Evolutionary conservation across 331 rosid genomes (phyloP).

Genomic region (Quercus lobata): DNA sequence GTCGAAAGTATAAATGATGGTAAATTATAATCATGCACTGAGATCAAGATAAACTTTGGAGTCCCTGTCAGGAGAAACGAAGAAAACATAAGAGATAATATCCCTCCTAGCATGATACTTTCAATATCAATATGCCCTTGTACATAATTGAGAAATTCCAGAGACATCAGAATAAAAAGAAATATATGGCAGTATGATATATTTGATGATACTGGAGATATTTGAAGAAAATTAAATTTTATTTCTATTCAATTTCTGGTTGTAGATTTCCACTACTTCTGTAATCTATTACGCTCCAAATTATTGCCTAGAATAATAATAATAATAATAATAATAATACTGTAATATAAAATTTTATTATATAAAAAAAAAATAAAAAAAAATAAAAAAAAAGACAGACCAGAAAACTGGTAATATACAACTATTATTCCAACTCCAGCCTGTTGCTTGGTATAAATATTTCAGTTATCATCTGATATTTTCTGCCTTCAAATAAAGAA

Average conservation of each 20-base stretch:
- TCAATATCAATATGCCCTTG: not conserved
- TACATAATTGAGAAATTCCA: not conserved
- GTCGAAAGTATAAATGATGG: slow-evolving; percentile 79
- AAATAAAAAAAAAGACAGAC: not conserved
- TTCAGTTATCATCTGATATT: too few species aligned
- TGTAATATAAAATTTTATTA: too few species aligned
- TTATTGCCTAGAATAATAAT: not conserved
- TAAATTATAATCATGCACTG: slow-evolving; percentile 88
- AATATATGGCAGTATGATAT: too few species aligned
- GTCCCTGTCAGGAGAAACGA: slow-evolving; percentile 50
- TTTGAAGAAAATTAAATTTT: not conserved
- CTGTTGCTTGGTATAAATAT: not conserved
- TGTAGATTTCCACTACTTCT: not conserved
- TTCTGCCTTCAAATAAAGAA: not conserved
- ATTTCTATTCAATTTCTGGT: not conserved
- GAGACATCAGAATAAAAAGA: not conserved
- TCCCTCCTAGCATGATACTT: not conserved
- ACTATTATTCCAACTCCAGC: not conserved
- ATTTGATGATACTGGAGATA: too few species aligned
- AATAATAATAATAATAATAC: too few species aligned
- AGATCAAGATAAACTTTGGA: slow-evolving; percentile 85
- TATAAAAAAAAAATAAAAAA: too few species aligned
- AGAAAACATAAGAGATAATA: not conserved
- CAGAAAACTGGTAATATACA: not conserved
- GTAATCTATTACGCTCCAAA: not conserved